Evolutionary conservation across 495 filamentous ascomycete species (phyloP).

Genomic region (Penicillium subrubescens): DNA sequence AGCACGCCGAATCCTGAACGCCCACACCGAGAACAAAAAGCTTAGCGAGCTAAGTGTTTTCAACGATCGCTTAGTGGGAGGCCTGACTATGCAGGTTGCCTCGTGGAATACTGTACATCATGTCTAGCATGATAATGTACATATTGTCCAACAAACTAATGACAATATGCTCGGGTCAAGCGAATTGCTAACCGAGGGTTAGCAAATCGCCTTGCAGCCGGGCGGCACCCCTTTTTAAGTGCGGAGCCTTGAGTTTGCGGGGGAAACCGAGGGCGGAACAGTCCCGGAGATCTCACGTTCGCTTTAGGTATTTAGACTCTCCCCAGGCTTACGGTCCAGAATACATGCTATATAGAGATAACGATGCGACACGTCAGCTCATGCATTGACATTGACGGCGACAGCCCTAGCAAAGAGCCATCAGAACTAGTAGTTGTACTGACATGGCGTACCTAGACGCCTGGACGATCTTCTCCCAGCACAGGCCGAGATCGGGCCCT

Average conservation of each 20-base stretch:
- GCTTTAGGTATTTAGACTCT: background rate
- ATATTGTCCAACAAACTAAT: background rate
- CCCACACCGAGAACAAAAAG: background rate
- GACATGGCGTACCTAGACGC: background rate
- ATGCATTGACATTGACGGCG: background rate
- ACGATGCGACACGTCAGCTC: background rate
- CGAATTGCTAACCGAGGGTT: background rate
- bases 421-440: background rate
- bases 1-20: background rate
- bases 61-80: background rate
- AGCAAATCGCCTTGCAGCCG: conserved; percentile 3
- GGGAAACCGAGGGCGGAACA: background rate
- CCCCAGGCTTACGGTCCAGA: background rate
- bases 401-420: background rate
- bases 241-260: conserved; percentile 9
- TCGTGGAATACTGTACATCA: background rate
- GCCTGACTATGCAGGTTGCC: background rate
- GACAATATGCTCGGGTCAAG: background rate
- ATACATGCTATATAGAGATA: background rate
- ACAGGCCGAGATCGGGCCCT: conserved; percentile 29
- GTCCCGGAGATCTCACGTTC: background rate
- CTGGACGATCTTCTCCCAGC: conserved; percentile 10
- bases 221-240: background rate
- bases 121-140: background rate
- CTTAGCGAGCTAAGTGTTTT: background rate